Evolutionary conservation across 2,329 filamentous ascomycete species (phyloP).

Genomic region (Salinomyces thailandicus): DNA sequence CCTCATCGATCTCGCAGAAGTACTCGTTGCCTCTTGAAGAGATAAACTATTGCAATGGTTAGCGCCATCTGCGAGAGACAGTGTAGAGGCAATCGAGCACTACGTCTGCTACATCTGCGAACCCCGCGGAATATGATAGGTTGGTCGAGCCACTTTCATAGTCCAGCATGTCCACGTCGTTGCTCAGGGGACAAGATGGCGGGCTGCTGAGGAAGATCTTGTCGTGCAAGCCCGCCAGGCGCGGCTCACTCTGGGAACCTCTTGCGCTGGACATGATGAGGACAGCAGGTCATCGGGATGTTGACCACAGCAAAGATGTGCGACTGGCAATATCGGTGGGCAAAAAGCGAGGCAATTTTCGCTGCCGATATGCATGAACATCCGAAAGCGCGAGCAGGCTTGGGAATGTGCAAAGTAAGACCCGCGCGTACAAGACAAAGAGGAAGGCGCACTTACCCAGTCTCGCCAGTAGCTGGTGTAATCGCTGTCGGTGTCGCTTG

Average conservation of each 20-base stretch:
- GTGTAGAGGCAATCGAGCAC: too few species aligned
- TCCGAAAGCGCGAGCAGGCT: too few species aligned
- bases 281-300: too few species aligned
- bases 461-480: slow-evolving; percentile 99
- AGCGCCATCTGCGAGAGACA: too few species aligned
- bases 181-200: not conserved
- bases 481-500: slow-evolving; percentile 95
- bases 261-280: not conserved
- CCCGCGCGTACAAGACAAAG: slow-evolving; percentile 1
- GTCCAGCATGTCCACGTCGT: not conserved
- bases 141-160: too few species aligned
- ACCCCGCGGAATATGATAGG: too few species aligned
- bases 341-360: too few species aligned
- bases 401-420: too few species aligned
- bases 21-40: slow-evolving; percentile 97
- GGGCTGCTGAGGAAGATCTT: not conserved
- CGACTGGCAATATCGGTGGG: too few species aligned
- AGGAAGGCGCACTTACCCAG: slow-evolving; percentile 56
- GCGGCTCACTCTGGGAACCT: not conserved
- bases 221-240: not conserved
- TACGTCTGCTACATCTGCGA: too few species aligned
- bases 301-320: too few species aligned
- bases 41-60: slow-evolving; percentile 64
- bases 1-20: slow-evolving; percentile 98
- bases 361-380: too few species aligned